Percentiles rank a stretch among this genome's conserved stretches.
Conservation (phyloP, 768 basidiomycete species). For the Leccinellum rugosiceps region DNA sequence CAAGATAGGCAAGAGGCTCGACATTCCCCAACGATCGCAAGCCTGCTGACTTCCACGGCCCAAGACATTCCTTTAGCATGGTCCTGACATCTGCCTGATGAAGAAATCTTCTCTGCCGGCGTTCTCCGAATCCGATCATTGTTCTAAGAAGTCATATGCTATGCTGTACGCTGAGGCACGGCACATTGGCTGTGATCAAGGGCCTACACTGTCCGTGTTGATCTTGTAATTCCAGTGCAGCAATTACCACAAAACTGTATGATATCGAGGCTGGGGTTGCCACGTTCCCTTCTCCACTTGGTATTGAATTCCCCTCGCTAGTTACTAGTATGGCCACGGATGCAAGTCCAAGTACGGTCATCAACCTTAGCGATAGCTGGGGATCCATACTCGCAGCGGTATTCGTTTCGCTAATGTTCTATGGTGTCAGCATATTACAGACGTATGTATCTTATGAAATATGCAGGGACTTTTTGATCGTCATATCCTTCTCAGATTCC, state of each 20-base stretch:
- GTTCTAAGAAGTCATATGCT: not conserved
- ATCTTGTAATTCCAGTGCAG: constrained; percentile 3
- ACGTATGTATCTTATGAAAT: constrained; percentile 13
- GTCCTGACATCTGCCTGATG: not conserved
- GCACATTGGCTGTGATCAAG: not conserved
- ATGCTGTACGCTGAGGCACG: not conserved
- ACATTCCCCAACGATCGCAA: not conserved
- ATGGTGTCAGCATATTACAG: constrained; percentile 25
- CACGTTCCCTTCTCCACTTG: not conserved
- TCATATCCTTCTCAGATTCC: constrained; percentile 11
- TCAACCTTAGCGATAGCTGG: constrained; percentile 16
- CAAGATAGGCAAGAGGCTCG: not conserved
- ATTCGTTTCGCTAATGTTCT: constrained; percentile 21
- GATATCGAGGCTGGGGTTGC: not conserved
- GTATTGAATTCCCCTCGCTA: not conserved
- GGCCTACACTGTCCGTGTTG: constrained; percentile 1
- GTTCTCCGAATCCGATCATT: not conserved
- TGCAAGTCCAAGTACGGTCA: not conserved
- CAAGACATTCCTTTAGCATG: not conserved
- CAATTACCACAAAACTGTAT: constrained; percentile 12
- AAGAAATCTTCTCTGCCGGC: not conserved
- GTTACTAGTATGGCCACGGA: constrained; percentile 15
- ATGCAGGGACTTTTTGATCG: not conserved
- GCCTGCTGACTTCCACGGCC: not conserved
- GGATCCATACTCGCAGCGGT: constrained; percentile 22